phyloP scores from a whole-genome alignment of 2,329 filamentous ascomycete genomes.

The Periglandula ipomoeae region DNA sequence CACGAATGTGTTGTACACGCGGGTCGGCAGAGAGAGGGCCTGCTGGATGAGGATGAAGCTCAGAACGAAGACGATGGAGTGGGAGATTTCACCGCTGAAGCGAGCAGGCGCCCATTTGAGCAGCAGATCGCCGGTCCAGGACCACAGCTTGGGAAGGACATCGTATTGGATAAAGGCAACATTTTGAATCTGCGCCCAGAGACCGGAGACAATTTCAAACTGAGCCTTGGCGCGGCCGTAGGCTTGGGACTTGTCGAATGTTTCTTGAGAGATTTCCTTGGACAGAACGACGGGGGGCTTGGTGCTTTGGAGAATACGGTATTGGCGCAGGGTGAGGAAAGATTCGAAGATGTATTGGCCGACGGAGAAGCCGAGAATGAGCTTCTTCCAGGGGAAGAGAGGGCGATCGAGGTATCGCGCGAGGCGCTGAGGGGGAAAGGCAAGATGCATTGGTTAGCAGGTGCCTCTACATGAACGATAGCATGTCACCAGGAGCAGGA shows the following conservation, averaged over 20 bases:
- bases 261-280: slow-evolving; percentile 79
- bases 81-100: slow-evolving; percentile 86
- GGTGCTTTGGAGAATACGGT: slow-evolving; percentile 70
- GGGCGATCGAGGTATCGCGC: slow-evolving; percentile 83
- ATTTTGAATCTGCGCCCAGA: slow-evolving; percentile 84
- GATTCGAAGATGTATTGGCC: slow-evolving; percentile 87
- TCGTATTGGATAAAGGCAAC: slow-evolving; percentile 84
- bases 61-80: slow-evolving; percentile 88
- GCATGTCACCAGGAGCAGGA: no score
- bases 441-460: background rate
- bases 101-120: slow-evolving; percentile 63
- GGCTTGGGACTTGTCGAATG: slow-evolving; percentile 90
- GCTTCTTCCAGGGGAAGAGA: slow-evolving; percentile 92
- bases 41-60: slow-evolving; percentile 77
- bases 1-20: slow-evolving; percentile 90
- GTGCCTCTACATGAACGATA: background rate
- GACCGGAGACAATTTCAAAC: slow-evolving; percentile 70
- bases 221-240: slow-evolving; percentile 95
- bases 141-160: slow-evolving; percentile 85
- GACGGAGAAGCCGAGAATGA: slow-evolving; percentile 89
- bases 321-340: slow-evolving; percentile 83
- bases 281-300: slow-evolving; percentile 79
- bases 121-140: slow-evolving; percentile 65
- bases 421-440: slow-evolving; percentile 45
- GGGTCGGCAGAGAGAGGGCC: slow-evolving; percentile 66